phyloP scores from a whole-genome alignment of 1,139 yeast species.

The Magnusiomyces suaveolens region DNA sequence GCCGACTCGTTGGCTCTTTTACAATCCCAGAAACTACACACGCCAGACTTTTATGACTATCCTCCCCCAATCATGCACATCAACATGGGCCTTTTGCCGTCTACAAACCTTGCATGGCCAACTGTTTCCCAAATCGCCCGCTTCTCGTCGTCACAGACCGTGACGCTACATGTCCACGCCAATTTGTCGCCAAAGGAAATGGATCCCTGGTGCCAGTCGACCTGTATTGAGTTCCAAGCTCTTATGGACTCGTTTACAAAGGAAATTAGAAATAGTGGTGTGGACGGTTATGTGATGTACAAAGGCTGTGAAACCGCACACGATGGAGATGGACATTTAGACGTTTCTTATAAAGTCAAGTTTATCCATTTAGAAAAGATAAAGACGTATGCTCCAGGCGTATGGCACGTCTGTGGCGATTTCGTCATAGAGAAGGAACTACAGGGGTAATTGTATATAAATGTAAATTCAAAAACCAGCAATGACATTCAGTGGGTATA shows the following conservation, averaged over 20 bases:
- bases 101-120: slow-evolving; percentile 55
- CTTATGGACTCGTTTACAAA: background rate
- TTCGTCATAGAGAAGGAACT: slow-evolving; percentile 14
- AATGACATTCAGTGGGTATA: no score
- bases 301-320: background rate
- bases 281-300: background rate
- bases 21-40: background rate
- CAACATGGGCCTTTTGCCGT: slow-evolving; percentile 69
- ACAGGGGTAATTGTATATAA: background rate
- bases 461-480: no score
- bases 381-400: slow-evolving; percentile 80
- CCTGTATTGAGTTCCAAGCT: background rate
- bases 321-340: slow-evolving; percentile 8
- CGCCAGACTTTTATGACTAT: background rate
- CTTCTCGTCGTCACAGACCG: slow-evolving; percentile 7
- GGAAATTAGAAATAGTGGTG: background rate
- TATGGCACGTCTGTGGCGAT: slow-evolving; percentile 70
- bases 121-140: slow-evolving; percentile 31
- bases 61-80: slow-evolving; percentile 45
- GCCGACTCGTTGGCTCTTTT: background rate
- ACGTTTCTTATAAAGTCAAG: slow-evolving; percentile 9
- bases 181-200: slow-evolving; percentile 48
- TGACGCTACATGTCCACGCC: slow-evolving; percentile 60
- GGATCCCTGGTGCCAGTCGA: slow-evolving; percentile 27
- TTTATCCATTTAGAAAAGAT: slow-evolving; percentile 45